These are phyloP conservation scores for Phialemonium atrogriseum DNA, from an alignment of 2,329 filamentous ascomycete genomes.

Conservation along the genomic window DNA sequence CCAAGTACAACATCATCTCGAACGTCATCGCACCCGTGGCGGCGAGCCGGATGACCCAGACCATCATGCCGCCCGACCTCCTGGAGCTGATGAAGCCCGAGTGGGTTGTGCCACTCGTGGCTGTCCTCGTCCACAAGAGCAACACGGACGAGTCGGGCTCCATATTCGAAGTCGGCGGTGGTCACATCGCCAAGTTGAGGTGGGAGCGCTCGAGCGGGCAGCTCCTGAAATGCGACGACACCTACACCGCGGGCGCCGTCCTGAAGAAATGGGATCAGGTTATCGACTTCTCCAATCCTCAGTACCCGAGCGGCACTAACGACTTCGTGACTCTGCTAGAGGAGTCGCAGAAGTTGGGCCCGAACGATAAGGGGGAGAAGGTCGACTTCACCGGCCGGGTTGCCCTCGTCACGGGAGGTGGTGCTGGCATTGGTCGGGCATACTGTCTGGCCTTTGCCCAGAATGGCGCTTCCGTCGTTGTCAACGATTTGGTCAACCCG, in stretches of 20 bases:
- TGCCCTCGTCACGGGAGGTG: constrained; percentile 78
- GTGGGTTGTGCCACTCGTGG: constrained; percentile 91
- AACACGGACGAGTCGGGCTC: constrained; percentile 76
- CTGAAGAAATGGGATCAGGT: constrained; percentile 86
- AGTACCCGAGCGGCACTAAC: constrained; percentile 75
- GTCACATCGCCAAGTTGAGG: constrained; percentile 83
- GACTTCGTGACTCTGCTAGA: constrained; percentile 85
- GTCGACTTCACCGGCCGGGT: constrained; percentile 80
- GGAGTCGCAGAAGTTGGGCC: constrained; percentile 68
- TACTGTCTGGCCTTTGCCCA: constrained; percentile 83
- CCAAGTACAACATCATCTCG: constrained; percentile 94
- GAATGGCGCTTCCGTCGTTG: constrained; percentile 74
- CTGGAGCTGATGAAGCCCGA: constrained; percentile 80
- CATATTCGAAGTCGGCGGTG: constrained; percentile 91
- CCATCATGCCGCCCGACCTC: constrained; percentile 90
- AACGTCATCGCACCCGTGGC: constrained; percentile 96
- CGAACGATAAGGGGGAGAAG: constrained; percentile 64
- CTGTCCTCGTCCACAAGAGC: constrained; percentile 75
- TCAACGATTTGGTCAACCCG: constrained; percentile 93
- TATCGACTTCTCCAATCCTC: constrained; percentile 74
- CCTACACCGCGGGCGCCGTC: constrained; percentile 80
- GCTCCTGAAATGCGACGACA: constrained; percentile 80
- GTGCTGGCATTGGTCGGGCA: constrained; percentile 81
- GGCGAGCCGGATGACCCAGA: constrained; percentile 91
- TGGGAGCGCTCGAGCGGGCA: constrained; percentile 92